A percentile compares a stretch with the other conserved stretches of the same genome.
Conservation (phyloP, 2,329 filamentous ascomycete species). For the Calycina marina region DNA sequence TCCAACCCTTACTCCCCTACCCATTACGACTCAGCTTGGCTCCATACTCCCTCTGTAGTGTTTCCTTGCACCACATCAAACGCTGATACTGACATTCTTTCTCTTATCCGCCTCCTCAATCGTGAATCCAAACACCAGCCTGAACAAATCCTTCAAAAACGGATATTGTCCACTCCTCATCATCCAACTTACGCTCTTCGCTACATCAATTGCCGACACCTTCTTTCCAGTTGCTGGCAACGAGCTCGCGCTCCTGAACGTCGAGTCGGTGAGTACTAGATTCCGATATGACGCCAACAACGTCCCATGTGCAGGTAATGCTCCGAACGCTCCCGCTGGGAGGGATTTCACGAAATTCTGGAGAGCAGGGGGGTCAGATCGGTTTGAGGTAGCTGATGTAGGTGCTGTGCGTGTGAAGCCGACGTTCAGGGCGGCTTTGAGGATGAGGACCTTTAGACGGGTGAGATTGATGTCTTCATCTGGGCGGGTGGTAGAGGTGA, state of each 20-base stretch:
- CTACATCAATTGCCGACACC: conserved; percentile 59
- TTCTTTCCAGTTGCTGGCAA: conserved; percentile 43
- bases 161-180: conserved; percentile 55
- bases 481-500: conserved; percentile 45
- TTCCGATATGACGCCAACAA: conserved; percentile 70
- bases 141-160: conserved; percentile 72
- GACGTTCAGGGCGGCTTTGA: conserved; percentile 75
- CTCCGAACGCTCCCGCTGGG: conserved; percentile 65
- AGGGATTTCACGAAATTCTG: conserved; percentile 65
- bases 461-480: conserved; percentile 62
- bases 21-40: too few relatives aligned
- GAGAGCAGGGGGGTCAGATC: conserved; percentile 37
- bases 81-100: conserved; percentile 47
- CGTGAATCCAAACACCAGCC: conserved; percentile 71
- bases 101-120: conserved; percentile 61
- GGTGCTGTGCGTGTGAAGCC: conserved; percentile 52
- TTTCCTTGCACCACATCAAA: too few relatives aligned
- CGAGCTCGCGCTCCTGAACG: conserved; percentile 39
- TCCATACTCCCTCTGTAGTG: too few relatives aligned
- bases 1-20: too few relatives aligned
- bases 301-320: conserved; percentile 50
- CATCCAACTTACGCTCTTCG: conserved; percentile 67
- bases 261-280: conserved; percentile 58
- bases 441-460: conserved; percentile 62
- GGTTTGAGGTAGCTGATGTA: conserved; percentile 15